Evolutionary conservation across 2,329 filamentous ascomycete genomes (phyloP), one percentile per base, ranked within the genome.

Genomic region (Torrubiella hemipterigena): DNA sequence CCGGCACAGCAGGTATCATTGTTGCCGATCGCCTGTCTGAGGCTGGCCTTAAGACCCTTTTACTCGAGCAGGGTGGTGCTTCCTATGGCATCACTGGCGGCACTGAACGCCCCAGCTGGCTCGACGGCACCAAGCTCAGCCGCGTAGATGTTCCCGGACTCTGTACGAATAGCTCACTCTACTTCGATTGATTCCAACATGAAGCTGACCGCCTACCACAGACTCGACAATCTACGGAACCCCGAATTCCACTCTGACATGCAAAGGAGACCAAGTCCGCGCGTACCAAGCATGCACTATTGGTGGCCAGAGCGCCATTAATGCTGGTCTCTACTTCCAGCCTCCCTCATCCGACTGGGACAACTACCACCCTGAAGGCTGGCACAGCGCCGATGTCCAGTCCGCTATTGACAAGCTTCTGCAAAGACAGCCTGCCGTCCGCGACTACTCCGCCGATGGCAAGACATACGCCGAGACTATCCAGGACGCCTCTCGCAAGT

Each of bases 71-170:
- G 34, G 67, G 67, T 11, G 65, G 63, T 3, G 48, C 56, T 21
- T 70, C 65, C 7, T 65, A 68, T 35, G 60, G 59, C 22, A 44
- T 65, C 19, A 63, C 59, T 2, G 64, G 65, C 16, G 62, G 62
- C 12, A 56, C 42, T n/a, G 61, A 57, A 36, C 54, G 50, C 41
- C 67, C 67, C 2, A 46, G 40, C 10, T 70, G 66, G 67, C 49
- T 72, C 13, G 42, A 55, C 9, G 57, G 55, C 9, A 66, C 63
- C 17, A 47, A 58, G 4, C 45, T 71, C 9, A 64, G 60, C 34
- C 58, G 66, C 25, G 65, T 70, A 7, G 66, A 71, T 35, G 64
- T 69, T 0, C 66, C 66, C 3, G 67, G 67, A 9, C 48, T 70
- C 3, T 66, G 58, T 53, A 46, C 46, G 43, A 47, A 10, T 11